Evolutionary conservation across 2,329 filamentous ascomycete species (phyloP).

Genomic region (Leptographium procerum): DNA sequence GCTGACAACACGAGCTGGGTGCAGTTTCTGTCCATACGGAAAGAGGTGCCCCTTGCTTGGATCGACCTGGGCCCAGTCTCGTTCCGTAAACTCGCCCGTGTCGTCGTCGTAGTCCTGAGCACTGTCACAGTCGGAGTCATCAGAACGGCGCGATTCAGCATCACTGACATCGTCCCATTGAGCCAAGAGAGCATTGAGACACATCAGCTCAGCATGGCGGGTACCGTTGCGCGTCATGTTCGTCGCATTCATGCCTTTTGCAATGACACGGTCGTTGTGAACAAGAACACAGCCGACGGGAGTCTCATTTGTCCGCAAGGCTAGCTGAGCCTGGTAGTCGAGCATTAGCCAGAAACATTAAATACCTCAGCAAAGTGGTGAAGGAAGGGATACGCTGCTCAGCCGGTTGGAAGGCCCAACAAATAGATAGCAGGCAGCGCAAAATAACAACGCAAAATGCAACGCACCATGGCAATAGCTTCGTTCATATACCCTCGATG

Average conservation of each 20-base stretch:
- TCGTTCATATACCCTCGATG: slow-evolving; percentile 65
- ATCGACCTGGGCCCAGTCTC: slow-evolving; percentile 39
- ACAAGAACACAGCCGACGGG: slow-evolving; percentile 95
- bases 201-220: slow-evolving; percentile 90
- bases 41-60: slow-evolving; percentile 45
- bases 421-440: neutral
- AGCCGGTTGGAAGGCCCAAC: neutral
- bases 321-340: slow-evolving; percentile 60
- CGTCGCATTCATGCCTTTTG: slow-evolving; percentile 91
- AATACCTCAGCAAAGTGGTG: neutral
- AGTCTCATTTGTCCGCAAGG: slow-evolving; percentile 78
- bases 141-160: slow-evolving; percentile 20
- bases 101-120: slow-evolving; percentile 18
- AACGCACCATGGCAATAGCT: slow-evolving; percentile 70
- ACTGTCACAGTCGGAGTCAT: slow-evolving; percentile 25
- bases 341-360: slow-evolving; percentile 6
- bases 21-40: slow-evolving; percentile 49
- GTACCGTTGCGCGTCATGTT: slow-evolving; percentile 87
- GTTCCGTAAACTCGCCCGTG: slow-evolving; percentile 22
- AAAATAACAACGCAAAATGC: no score
- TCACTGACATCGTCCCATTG: slow-evolving; percentile 23
- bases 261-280: slow-evolving; percentile 66
- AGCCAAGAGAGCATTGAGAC: slow-evolving; percentile 50
- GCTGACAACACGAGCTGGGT: slow-evolving; percentile 46
- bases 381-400: neutral